Base-by-base conservation (phyloP, 129 eudicot genomes). In the Pulicaria dysenterica region DNA sequence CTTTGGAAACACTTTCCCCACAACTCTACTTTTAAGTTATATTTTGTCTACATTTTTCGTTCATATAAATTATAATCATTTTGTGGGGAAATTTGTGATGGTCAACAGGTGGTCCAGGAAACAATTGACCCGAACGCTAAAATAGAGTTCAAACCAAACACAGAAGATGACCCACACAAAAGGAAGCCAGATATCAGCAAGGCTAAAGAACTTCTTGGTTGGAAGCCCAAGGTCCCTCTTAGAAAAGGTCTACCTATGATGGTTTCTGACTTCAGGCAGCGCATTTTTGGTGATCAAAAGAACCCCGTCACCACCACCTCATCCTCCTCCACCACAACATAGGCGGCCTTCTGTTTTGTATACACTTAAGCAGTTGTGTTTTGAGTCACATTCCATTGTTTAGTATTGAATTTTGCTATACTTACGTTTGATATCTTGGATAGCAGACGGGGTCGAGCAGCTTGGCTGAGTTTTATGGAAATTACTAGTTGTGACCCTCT, bases 111-210 rank as follows among this genome's bases (percentile, higher is more conserved):
- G 58, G 98, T 93, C 37, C 98, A 89, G 58, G 96, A 93, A 80
- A 93, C 96, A 6, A 89, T 93, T 50, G 98, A 93, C 75, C 87
- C 90, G 7, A 84, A 93, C 37, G 98, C 98, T 3, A 85, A 85
- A 74, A 93, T 93, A 14, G 96, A 83, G 39, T 89, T 85, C 82
- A 87, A 82, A 80, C 85, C 89, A 19, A 93, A 93, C 96, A 93
- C 98, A 11, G 96, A 92, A 72, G 98, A 92, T 24, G 98, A 89
- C 61, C 98, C 98, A 15, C 98, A 92, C 95, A 93, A 85, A 88
- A 87, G 98, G 79, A 93, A 93, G 79, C 96, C 98, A 1, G 95
- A 93, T 77, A 93, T 93, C 68, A 67, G 87, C 1, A 89, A 83
- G 83, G 98, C 98, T 14, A 93, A 93, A 80, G 96, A 93, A 39